Evolutionary conservation across 345 rosid genomes (phyloP), one percentile per base, ranked within the genome.

Genomic region (Acer campestre): DNA sequence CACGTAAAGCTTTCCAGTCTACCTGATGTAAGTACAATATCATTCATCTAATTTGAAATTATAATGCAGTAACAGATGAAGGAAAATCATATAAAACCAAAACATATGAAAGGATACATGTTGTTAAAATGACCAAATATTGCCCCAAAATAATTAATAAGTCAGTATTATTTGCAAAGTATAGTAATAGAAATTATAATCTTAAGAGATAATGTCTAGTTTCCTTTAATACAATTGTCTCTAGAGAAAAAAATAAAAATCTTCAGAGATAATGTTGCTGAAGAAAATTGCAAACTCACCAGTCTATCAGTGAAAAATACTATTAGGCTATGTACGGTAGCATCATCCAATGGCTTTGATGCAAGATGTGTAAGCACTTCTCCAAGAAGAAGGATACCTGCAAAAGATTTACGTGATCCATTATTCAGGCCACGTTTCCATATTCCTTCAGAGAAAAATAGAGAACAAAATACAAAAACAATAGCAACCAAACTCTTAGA

Each of bases 1-100:
- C 99, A 23, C 90, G 93, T 78, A 92, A 48, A 69, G 94, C 90
- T 87, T 85, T 90, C 99, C 99, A 94, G 78, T 96, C 99, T 86
- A 88, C 97, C 99, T 96, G 94, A 84, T 78, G 78, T 66, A 84
- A 84, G 71, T 49, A 75, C 61, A 69, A 76, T 64, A 78, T 81
- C 85, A 78, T 81, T 73, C 68, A 75, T 72, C 71, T 78, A 74
- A 55, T 66, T 73, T 77, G 66, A 79, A 75, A 75, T 29, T 55
- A 25, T 61, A 58, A 66, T 46, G 51, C 10, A 73, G 59, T 31
- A 66, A 59, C 22, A 4, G 3, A 17, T 53, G 18, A 55, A 11
- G 22, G 56, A 51, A 31, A 66, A 14, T 5, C 48, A 49, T 31
- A 40, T 35, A 74, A 18, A 75, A 75, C 27, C 48, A 29, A 35